Base-by-base conservation (phyloP, 164 flowering plant species). In the Aristolochia contorta region DNA sequence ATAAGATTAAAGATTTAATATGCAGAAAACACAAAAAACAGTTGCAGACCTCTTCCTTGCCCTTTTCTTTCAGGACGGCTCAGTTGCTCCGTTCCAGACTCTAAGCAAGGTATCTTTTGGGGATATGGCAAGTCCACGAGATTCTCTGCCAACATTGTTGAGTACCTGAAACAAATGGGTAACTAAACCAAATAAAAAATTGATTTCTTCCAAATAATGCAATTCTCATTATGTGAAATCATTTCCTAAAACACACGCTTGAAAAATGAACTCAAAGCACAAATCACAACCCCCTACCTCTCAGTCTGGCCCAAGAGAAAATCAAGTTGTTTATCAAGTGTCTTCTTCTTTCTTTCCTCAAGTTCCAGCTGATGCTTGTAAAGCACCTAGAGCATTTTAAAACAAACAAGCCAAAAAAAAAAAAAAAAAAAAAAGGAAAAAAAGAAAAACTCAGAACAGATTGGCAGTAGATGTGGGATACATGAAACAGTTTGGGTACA, bases 141-240 rank as follows among this genome's bases (percentile, higher is more conserved):
- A 76, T 94, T 94, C 75, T 91, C 97, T 41, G 97, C 99, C 18
- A 94, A 82, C 99, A 91, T 94, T 51, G 97, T 89, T 62, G 99
- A 94, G 74, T 94, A 94, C 89, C 99, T 94, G 68, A 66, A 61
- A 57, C 41, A 65, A 58, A 61, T 56, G 55, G 47, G 47, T 59
- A 15, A 30, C 47, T 58, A 56, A 21, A 9, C 27, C 41, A 24
- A 12, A 14, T 22, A 27, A 27, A 27, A 2, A 2, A 49, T 49
- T 18, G 51, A n/a, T 48, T 49, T 8, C 53, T 49, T 27, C 23
- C 53, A 16, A 27, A 16, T 56, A 16, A 15, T n/a, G 53, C 53
- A 37, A 37, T 7, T 37, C 43, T 37, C 10, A 8, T 37, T 4
- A 37, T 4, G 43, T 37, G 43, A 10, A 37, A 3, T 37, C 43